Conservation (phyloP, 208 protist genomes). For the Acanthamoeba healyi region DNA sequence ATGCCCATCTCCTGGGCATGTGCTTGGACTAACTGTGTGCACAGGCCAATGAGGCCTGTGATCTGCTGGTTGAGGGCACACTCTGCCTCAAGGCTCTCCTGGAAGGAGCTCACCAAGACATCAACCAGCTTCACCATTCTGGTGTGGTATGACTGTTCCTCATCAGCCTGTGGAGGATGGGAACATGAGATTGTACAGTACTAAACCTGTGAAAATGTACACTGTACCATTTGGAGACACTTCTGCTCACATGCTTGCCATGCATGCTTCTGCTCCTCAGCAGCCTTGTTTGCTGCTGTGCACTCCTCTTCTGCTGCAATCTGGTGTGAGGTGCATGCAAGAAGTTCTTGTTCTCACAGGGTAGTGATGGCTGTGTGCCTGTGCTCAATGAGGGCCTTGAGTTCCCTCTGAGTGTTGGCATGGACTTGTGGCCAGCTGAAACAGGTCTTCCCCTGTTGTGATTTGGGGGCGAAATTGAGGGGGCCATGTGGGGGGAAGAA, state of each 20-base stretch:
- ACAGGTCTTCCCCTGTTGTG: neutral
- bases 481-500: neutral
- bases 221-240: neutral
- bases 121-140: conserved; percentile 40
- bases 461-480: neutral
- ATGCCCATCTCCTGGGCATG: neutral
- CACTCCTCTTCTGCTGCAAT: neutral
- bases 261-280: neutral
- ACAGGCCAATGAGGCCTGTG: conserved; percentile 18
- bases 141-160: neutral
- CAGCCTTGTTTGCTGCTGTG: neutral
- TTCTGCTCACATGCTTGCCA: neutral
- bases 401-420: neutral
- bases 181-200: neutral
- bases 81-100: conserved; percentile 40
- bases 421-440: neutral
- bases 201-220: neutral
- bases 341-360: neutral
- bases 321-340: neutral
- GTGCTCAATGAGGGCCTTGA: neutral
- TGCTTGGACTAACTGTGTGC: neutral
- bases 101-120: conserved; percentile 7
- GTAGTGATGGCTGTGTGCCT: neutral
- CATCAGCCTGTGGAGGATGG: neutral
- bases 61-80: conserved; percentile 27